phyloP scores from a whole-genome alignment of 768 basidiomycete genomes.

The Suillus placidus region DNA sequence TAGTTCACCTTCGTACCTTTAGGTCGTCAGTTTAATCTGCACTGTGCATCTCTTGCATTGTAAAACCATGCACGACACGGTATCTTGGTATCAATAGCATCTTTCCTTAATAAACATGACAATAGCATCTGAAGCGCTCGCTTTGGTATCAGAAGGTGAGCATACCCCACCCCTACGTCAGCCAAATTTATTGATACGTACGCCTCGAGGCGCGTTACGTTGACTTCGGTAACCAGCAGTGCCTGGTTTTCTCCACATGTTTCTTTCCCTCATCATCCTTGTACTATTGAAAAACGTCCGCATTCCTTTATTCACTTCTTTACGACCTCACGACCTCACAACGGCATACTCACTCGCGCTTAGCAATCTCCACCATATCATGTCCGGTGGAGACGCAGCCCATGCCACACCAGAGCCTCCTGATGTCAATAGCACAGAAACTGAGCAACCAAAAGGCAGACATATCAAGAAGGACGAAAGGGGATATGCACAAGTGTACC shows the following conservation, averaged over 20 bases:
- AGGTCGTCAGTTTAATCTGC: neutral
- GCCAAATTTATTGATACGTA: neutral
- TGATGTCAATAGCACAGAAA: neutral
- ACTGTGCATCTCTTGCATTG: neutral
- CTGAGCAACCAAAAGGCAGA: neutral
- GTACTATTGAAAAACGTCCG: neutral
- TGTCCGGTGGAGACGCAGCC: neutral
- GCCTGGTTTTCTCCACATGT: slow-evolving; percentile 3
- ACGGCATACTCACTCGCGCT: neutral
- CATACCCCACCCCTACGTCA: neutral
- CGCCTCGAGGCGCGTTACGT: slow-evolving; percentile 3
- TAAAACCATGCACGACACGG: neutral
- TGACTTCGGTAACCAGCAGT: neutral
- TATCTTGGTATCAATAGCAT: neutral
- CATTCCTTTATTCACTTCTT: neutral
- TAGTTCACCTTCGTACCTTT: slow-evolving; percentile 1
- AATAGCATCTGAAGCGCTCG: neutral
- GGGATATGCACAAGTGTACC: neutral
- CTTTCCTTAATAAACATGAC: neutral
- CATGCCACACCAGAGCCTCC: neutral
- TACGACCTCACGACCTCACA: slow-evolving; percentile 6
- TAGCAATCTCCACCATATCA: slow-evolving; percentile 3
- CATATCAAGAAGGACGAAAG: neutral
- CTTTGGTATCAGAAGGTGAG: neutral
- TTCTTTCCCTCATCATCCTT: slow-evolving; percentile 1